Base-by-base conservation (phyloP, 371 early-diverging fungal genomes). In the Funneliformis caledonium region DNA sequence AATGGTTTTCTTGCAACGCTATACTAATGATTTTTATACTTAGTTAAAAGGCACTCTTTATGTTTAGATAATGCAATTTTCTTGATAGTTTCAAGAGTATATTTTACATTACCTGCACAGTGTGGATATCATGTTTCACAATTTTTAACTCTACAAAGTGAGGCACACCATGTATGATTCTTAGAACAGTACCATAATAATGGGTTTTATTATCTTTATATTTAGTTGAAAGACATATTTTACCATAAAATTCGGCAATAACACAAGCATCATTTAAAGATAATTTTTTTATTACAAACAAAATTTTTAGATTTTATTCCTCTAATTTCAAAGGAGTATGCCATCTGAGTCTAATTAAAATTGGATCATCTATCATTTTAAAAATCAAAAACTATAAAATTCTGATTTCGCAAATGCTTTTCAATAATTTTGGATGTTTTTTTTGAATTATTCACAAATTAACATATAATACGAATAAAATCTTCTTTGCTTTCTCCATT, bases 31-130 rank as follows among this genome's bases (percentile, higher is more conserved):
- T n/a, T n/a, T n/a, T n/a, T n/a, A n/a, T n/a, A n/a, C n/a, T n/a
- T n/a, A n/a, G n/a, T n/a, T n/a, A n/a, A n/a, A n/a, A n/a, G n/a
- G n/a, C n/a, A n/a, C n/a, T n/a, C n/a, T n/a, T n/a, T n/a, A n/a
- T n/a, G n/a, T n/a, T n/a, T n/a, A n/a, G n/a, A n/a, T n/a, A n/a
- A n/a, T n/a, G n/a, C n/a, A n/a, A n/a, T n/a, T n/a, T n/a, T n/a
- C n/a, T n/a, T n/a, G n/a, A n/a, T n/a, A n/a, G n/a, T n/a, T n/a
- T 74, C 74, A 31, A 74, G 56, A 74, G 74, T 59, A 74, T 26
- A 47, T 72, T 50, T 72, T 72, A 72, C 22, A 26, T 72, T 43
- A 72, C 47, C 47, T 72, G 22, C 52, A n/a, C n/a, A n/a, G n/a
- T n/a, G n/a, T n/a, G n/a, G n/a, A n/a, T n/a, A 68, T 4, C 68